Evolutionary conservation across 768 basidiomycete genomes (phyloP).

Genomic region (Gloeopeniophorella convolvens): DNA sequence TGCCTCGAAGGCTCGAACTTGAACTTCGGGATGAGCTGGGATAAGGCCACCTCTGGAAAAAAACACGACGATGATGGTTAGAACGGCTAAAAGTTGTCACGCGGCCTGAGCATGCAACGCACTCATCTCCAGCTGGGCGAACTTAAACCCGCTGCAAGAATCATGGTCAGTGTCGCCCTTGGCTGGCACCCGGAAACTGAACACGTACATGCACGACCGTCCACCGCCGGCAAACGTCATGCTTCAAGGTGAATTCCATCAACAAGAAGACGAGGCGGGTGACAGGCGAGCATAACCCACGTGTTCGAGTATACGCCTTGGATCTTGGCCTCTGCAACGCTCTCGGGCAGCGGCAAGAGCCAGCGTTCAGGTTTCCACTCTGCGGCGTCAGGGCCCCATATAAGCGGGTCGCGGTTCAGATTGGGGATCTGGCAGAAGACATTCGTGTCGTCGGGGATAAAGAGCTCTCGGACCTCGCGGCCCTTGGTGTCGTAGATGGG

Average conservation of each 20-base stretch:
- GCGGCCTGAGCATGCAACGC: conserved; percentile 11
- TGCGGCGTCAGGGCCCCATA: too few species aligned
- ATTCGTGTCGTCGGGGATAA: too few species aligned
- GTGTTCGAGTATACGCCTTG: conserved; percentile 22
- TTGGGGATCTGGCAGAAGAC: too few species aligned
- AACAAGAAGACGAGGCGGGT: too few species aligned
- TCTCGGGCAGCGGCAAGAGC: conserved; percentile 22
- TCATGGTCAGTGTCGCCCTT: background rate
- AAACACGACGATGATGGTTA: background rate
- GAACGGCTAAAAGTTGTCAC: background rate
- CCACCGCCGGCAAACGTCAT: too few species aligned
- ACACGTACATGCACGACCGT: conserved; percentile 4
- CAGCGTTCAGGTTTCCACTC: conserved; percentile 38
- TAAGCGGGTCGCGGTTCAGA: too few species aligned
- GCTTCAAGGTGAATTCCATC: too few species aligned
- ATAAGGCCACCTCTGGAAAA: background rate
- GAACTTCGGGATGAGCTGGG: background rate
- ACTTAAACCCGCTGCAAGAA: conserved; percentile 33
- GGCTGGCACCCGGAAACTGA: background rate
- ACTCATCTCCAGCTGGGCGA: conserved; percentile 37
- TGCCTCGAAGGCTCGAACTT: background rate
- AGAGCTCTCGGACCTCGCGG: conserved; percentile 21
- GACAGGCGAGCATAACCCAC: background rate
- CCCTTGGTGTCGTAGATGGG: background rate
- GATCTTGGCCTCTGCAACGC: conserved; percentile 21